Base-by-base conservation (phyloP, 2,329 filamentous ascomycete genomes). In the Conoideocrella luteorostrata region DNA sequence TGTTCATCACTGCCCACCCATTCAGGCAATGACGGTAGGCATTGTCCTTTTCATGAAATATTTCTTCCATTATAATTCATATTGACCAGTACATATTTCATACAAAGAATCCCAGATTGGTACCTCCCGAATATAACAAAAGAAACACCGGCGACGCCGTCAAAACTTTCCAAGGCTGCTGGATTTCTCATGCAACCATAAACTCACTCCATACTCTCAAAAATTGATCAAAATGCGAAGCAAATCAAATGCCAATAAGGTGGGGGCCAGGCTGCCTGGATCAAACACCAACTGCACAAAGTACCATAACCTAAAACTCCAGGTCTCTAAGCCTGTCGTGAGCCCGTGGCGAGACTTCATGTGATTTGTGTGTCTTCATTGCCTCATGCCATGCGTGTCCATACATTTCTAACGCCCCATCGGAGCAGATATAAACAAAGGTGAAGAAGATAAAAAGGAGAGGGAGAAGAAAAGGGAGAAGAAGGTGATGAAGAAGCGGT, bases 71-170 rank as follows among this genome's bases (percentile, higher is more conserved):
- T 33, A 28, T 28, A 39, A 39, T 12, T 17, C 18, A n/a, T 17
- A 39, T 33, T 32, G 29, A 15, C 30, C 28, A 39, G 17, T 39
- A 44, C 42, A 44, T 39, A 3, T 6, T 39, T 34, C 42, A 39
- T 39, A 44, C 42, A 44, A 22, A 34, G 6, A 26, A 32, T 37
- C 26, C 41, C 34, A 20, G 12, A 26, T 29, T 15, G 17, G 20
- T 24, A 24, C n/a, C 12, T 13, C 34, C 26, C 15, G 4, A 26
- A 38, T 12, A 22, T 7, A 29, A 30, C 37, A 41, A 45, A 26
- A 32, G 26, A 43, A 38, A 41, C n/a, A 37, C 39, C 39, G 33
- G 38, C 32, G 33, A 41, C 39, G 38, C 43, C 39, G 20, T 38
- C 12, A 23, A 32, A 37, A 11, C 6, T 38, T 37, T 20, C 32